Percentiles rank a stretch among this genome's conserved stretches.
Conservation (phyloP, 768 basidiomycete species). For the Tricholoma furcatifolium region DNA sequence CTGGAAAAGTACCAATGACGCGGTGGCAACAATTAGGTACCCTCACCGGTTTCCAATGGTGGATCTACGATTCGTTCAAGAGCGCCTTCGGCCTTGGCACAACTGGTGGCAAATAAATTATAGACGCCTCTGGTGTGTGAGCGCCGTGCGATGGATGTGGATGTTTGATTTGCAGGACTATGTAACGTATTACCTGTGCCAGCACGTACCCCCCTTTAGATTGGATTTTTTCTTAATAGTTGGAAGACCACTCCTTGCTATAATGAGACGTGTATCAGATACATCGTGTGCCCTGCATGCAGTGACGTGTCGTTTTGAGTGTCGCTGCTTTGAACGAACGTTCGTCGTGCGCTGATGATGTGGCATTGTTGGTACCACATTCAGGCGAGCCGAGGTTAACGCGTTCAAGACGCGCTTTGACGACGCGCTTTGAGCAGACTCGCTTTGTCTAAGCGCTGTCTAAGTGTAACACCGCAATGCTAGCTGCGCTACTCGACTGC, state of each 20-base stretch:
- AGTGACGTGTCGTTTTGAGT: neutral
- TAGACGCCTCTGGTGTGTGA: neutral
- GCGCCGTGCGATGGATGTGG: neutral
- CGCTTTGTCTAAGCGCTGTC: too few relatives aligned
- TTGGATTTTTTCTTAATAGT: conserved; percentile 11
- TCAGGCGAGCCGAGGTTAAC: neutral
- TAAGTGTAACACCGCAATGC: too few relatives aligned
- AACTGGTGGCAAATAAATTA: conserved; percentile 78
- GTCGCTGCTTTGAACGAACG: neutral
- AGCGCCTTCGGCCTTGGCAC: conserved; percentile 80
- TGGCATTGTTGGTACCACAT: neutral
- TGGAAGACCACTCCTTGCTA: neutral
- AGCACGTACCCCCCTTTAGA: conserved; percentile 9
- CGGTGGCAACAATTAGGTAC: conserved; percentile 27
- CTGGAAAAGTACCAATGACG: neutral
- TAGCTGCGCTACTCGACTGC: too few relatives aligned
- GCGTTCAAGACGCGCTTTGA: too few relatives aligned
- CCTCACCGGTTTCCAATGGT: conserved; percentile 84
- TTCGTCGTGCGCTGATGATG: too few relatives aligned
- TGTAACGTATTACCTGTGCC: conserved; percentile 6
- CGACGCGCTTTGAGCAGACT: too few relatives aligned
- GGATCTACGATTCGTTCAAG: conserved; percentile 93
- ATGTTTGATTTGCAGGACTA: conserved; percentile 3
- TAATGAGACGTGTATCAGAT: neutral
- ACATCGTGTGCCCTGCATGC: neutral